A percentile compares a stretch with the other conserved stretches of the same genome.
Conservation (phyloP, 2,329 filamentous ascomycete species). For the Aspergillus pseudonomiae region DNA sequence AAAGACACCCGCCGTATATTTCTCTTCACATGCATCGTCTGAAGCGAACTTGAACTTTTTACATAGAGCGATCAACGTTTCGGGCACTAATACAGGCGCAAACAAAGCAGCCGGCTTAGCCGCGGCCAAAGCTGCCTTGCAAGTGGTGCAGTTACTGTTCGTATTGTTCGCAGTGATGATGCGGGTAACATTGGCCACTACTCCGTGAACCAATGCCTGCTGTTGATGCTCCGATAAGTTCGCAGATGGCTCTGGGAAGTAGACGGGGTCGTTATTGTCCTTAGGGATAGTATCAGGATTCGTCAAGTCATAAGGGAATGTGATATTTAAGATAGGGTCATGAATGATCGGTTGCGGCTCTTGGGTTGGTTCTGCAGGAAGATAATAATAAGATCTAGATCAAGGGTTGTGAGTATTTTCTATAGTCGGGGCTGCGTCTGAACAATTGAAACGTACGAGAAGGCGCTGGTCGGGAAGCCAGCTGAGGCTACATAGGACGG, state of each 20-base stretch:
- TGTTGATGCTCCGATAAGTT: conserved; percentile 45
- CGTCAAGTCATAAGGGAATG: conserved; percentile 58
- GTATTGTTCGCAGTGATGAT: conserved; percentile 47
- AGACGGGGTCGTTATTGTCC: conserved; percentile 53
- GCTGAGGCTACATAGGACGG: conserved; percentile 37
- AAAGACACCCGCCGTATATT: conserved; percentile 52
- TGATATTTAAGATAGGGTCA: conserved; percentile 59
- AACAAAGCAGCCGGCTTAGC: conserved; percentile 55
- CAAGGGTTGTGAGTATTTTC: background rate
- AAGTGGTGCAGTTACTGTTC: conserved; percentile 55
- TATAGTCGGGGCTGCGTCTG: background rate
- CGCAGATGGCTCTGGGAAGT: conserved; percentile 52
- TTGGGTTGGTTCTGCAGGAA: conserved; percentile 48
- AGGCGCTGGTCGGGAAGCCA: conserved; percentile 55
- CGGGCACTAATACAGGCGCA: conserved; percentile 53
- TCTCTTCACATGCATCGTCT: conserved; percentile 51
- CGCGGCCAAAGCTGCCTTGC: conserved; percentile 54
- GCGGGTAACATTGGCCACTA: conserved; percentile 49
- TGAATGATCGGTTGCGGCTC: conserved; percentile 58
- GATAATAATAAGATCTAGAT: conserved; percentile 47
- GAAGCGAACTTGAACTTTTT: conserved; percentile 51
- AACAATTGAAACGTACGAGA: conserved; percentile 40
- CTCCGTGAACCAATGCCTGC: conserved; percentile 46
- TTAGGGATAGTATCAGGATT: conserved; percentile 56
- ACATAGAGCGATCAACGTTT: conserved; percentile 56